Percentiles rank a stretch among this genome's conserved stretches.
phyloP scores from a whole-genome alignment of 306 rosid genomes.

The Quercus mongolica region DNA sequence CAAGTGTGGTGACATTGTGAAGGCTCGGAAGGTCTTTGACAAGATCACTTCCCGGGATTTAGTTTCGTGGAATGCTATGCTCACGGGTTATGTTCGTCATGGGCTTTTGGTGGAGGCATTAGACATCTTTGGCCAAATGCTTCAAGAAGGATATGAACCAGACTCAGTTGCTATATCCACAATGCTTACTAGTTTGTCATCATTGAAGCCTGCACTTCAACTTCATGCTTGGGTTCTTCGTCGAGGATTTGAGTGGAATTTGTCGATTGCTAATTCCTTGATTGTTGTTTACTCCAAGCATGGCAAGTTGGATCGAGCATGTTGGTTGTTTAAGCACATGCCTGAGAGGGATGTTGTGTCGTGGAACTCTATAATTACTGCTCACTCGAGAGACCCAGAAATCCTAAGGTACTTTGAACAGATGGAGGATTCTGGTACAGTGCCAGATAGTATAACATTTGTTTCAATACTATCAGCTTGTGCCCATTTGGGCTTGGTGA shows the following conservation, averaged over 20 bases:
- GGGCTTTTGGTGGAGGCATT: constrained; percentile 59
- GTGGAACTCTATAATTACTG: constrained; percentile 85
- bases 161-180: constrained; percentile 64
- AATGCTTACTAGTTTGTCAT: constrained; percentile 39
- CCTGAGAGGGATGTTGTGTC: constrained; percentile 74
- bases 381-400: constrained; percentile 49
- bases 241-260: constrained; percentile 53
- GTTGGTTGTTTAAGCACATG: constrained; percentile 61
- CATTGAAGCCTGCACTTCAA: constrained; percentile 43
- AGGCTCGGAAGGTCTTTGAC: constrained; percentile 62
- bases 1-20: constrained; percentile 86
- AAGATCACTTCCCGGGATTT: constrained; percentile 50
- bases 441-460: constrained; percentile 70
- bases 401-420: constrained; percentile 56
- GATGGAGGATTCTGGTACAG: constrained; percentile 53
- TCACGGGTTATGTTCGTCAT: constrained; percentile 62
- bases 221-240: constrained; percentile 81
- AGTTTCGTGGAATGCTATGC: constrained; percentile 90
- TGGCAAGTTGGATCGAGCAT: constrained; percentile 46
- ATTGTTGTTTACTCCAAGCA: constrained; percentile 57
- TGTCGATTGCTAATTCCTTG: constrained; percentile 70
- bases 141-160: constrained; percentile 50
- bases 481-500: constrained; percentile 64
- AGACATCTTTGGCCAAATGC: constrained; percentile 47
- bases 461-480: constrained; percentile 71